These are phyloP conservation scores for Durusdinium trenchii DNA, from an alignment of 73 alveolate species.

Conservation along the genomic window DNA sequence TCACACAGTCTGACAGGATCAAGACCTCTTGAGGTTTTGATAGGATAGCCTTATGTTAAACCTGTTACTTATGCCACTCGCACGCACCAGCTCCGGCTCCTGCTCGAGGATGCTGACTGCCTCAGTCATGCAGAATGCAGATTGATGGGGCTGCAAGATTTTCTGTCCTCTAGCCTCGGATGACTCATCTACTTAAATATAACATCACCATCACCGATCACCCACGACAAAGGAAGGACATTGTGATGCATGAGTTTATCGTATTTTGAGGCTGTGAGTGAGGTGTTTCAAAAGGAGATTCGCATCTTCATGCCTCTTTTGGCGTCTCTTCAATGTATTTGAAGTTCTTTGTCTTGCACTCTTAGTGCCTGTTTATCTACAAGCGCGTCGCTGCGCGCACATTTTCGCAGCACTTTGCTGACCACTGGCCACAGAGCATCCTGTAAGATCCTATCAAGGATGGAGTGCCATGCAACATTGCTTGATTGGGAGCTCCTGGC, in stretches of 20 bases:
- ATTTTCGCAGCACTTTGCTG: constrained; percentile 45
- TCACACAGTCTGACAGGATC: background rate
- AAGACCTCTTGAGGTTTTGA: background rate
- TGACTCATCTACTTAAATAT: background rate
- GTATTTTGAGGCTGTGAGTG: background rate
- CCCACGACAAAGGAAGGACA: background rate
- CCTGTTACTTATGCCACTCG: background rate
- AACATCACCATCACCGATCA: background rate
- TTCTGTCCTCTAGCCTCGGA: background rate
- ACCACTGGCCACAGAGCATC: background rate
- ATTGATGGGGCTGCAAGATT: background rate
- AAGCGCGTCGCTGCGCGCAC: background rate
- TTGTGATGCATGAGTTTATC: background rate
- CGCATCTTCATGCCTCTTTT: constrained; percentile 3
- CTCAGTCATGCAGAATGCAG: background rate
- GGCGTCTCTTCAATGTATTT: constrained; percentile 6
- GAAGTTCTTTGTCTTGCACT: background rate
- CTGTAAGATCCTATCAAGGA: too few relatives aligned
- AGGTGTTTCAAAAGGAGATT: background rate
- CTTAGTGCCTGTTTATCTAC: background rate
- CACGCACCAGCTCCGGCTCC: background rate
- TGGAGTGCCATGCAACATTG: too few relatives aligned
- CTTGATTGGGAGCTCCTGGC: too few relatives aligned
- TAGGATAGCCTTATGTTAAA: background rate
- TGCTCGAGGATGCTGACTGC: constrained; percentile 27